Base-by-base conservation (phyloP, 306 rosid species). In the Medicago arabica region DNA sequence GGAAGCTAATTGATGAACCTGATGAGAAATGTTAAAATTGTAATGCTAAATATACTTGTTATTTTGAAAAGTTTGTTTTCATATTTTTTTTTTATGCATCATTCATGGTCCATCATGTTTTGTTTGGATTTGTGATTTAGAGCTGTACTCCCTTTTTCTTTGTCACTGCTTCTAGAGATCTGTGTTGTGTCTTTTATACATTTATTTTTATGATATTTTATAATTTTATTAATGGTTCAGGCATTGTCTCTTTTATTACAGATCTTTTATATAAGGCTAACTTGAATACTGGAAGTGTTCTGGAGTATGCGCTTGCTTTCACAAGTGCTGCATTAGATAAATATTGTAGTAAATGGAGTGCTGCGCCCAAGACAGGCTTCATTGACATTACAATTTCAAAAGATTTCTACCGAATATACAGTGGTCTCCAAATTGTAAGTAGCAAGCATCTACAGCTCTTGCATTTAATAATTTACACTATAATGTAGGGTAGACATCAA, bases 361-460 rank as follows among this genome's bases (percentile, higher is more conserved):
- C 90, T 78, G 90, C 91, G 21, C 96, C 98, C 66, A 95, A 89
- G 86, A 92, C 98, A 75, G 97, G 98, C 71, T 95, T 95, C 85
- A 88, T 95, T 74, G 98, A 95, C 85, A 92, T 95, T 66, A 92
- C 98, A 73, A 92, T 91, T 75, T 92, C 98, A 41, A 92, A 86
- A 89, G 98, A 95, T 86, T 92, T 90, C 84, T 95, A 95, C 83
- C 89, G 97, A 10, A 92, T 95, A 75, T 95, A 95, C 81, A 95
- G 98, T 66, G 97, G 98, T 71, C 98, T 95, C 68, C 98, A 95
- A 89, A 92, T 95, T 85, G 98, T 95, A 88, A 88, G 97, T 47
- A 76, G 67, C 64, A 78, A 59, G 67, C 59, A 68, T 65, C 16
- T 76, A 9, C 19, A 8, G 15, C 47, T 63, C 21, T 66, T 54